Base-by-base conservation (phyloP, 2,329 filamentous ascomycete species). In the Geosmithia putterillii region DNA sequence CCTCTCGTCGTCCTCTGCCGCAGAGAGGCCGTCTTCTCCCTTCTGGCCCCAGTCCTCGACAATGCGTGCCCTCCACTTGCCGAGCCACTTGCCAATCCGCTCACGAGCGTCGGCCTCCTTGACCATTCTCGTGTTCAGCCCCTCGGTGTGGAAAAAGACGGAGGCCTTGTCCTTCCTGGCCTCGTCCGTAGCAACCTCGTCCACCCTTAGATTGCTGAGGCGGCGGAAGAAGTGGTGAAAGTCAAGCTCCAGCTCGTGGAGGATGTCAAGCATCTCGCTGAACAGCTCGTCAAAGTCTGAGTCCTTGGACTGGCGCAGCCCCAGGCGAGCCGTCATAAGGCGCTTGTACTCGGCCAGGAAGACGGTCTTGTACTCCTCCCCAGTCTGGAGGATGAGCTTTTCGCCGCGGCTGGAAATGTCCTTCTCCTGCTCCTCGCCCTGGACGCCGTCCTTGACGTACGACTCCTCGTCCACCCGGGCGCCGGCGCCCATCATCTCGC, bases 161-260 rank as follows among this genome's bases (percentile, higher is more conserved):
- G 70, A 70, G 0, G 89, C 86, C 35, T 53, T 58, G n/a, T 79
- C 69, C 48, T 73, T 73, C 42, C 86, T 69, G 40, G 70, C 65
- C 18, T 81, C 74, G 21, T 81, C 73, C 0, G 78, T 83, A 22
- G 75, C 72, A 7, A 95, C 57, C 4, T 86, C 75, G 1, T 62
- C 62, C 1, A 87, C 47, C 25, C 65, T 73, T 17, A 95, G 55
- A 18, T 65, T 62, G 42, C 82, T 83, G 0, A 98, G 69, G 8
- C 82, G 76, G 35, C 94, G 76, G 72, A 96, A 96, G 58, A 94
- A 92, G 54, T 94, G 85, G 56, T 94, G 86, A 62, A 95, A 98
- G 59, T 98, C 92, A 2, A 98, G 66, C 56, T 94, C 85, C 17
- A 89, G 66, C 1, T 75, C 74, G 58, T 95, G 84, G 62, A 98